Percentiles rank a stretch among this genome's conserved stretches.
Evolutionary conservation across 306 rosid genomes (phyloP).

Genomic region (Vigna trinervia): DNA sequence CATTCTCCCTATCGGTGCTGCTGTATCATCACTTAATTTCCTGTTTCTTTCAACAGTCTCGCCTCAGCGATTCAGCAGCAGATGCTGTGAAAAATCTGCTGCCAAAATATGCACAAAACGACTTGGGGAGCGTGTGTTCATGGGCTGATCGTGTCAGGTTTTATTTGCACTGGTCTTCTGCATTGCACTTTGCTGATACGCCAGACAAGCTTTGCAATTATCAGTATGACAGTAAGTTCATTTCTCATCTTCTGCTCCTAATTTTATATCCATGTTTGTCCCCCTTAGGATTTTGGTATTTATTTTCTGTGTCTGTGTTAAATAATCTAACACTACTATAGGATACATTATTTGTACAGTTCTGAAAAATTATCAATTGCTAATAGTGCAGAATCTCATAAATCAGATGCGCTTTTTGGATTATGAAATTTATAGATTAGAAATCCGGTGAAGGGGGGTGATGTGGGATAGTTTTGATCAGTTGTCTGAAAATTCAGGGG

Average conservation of each 20-base stretch:
- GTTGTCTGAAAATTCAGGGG: conserved; percentile 59
- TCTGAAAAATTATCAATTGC: neutral
- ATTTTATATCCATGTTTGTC: neutral
- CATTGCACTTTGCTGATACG: conserved; percentile 76
- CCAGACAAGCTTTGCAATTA: conserved; percentile 71
- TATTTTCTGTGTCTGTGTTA: neutral
- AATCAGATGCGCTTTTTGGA: neutral
- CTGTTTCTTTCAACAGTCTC: conserved; percentile 52
- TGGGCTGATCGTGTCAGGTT: conserved; percentile 86
- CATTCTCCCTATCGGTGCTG: neutral
- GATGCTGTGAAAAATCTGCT: conserved; percentile 70
- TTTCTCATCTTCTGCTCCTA: neutral
- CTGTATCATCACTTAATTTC: neutral
- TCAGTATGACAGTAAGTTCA: conserved; percentile 61
- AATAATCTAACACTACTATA: neutral
- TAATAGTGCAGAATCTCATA: neutral
- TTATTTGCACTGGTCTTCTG: conserved; percentile 69
- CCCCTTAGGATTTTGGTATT: neutral
- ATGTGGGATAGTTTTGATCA: conserved; percentile 2
- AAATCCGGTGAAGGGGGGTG: neutral
- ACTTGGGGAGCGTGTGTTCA: conserved; percentile 64
- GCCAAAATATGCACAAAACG: conserved; percentile 59
- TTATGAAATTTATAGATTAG: neutral
- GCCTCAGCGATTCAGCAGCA: conserved; percentile 67
- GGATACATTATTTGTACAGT: neutral